Base-by-base conservation (phyloP, 805 yeast species). In the Ogataea minuta region DNA sequence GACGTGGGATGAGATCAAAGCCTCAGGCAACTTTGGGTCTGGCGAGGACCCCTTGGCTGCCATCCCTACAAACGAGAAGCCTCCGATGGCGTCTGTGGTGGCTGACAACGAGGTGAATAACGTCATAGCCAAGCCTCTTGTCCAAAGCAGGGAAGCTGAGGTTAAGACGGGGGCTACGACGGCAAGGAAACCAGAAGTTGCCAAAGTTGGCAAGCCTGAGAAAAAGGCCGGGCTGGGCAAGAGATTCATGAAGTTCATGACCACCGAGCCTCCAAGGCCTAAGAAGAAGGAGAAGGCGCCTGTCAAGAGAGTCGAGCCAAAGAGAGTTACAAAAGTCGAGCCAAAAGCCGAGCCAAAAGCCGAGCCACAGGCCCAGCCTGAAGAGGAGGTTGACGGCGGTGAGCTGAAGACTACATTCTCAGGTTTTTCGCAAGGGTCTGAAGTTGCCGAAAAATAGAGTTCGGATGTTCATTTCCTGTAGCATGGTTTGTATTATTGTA, bases 401-500 rank as follows among this genome's bases (percentile, higher is more conserved):
- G 48, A 47, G 28, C 28, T 50, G 21, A 40, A 46, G 37, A 44
- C 48, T 13, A 68, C 72, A 2, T 70, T 70, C 44, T 59, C 70
- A 17, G 71, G 70, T 3, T 70, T 70, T 49, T 64, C 70, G n/a
- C 74, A 70, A 52, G 74, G 74, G 19, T 70, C 74, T 5, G 61
- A 49, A 11, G 39, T 57, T 12, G 46, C 39, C 9, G 48, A 35
- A n/a, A 38, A 30, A 37, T 37, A 31, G 26, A 9, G 24, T 28
- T 17, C 8, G 21, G 21, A 8, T 19, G 37, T 30, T 42, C 33
- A 35, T 38, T 30, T 42, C 39, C 34, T 36, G 36, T 36, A 6
- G 37, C 38, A 32, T 23, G 16, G 13, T 29, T 40, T 31, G 34
- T 36, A 36, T 24, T 36, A 30, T 19, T 27, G 41, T 37, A 31